Percentiles rank a stretch among this genome's conserved stretches.
These are phyloP conservation scores for Scytalidium lignicola DNA, from an alignment of 2,329 filamentous ascomycete genomes.

Conservation along the genomic window DNA sequence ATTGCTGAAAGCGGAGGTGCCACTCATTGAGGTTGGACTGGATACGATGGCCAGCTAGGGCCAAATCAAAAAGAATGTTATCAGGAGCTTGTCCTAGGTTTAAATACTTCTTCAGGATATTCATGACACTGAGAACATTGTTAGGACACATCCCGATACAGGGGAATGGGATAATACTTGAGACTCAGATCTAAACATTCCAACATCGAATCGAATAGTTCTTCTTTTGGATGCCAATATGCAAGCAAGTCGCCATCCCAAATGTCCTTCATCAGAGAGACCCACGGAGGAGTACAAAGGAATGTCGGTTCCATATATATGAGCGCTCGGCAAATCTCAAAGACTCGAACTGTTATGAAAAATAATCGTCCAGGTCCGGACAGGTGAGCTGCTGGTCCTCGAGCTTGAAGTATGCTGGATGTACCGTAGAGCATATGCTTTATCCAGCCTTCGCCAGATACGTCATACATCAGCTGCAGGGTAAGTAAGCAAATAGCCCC, in stretches of 20 bases:
- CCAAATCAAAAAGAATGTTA: constrained; percentile 4
- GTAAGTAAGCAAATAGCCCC: background rate
- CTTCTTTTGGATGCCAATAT: constrained; percentile 18
- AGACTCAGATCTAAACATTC: constrained; percentile 8
- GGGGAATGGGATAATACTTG: constrained; percentile 4
- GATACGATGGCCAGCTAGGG: constrained; percentile 7
- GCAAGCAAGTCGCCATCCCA: constrained; percentile 1
- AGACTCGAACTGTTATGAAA: constrained; percentile 16
- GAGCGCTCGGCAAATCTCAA: constrained; percentile 18
- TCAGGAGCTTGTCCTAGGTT: background rate
- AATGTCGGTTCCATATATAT: constrained; percentile 16
- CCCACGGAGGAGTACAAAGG: constrained; percentile 10
- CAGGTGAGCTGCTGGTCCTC: constrained; percentile 10
- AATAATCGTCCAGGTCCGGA: constrained; percentile 13
- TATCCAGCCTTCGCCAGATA: constrained; percentile 16
- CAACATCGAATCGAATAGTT: constrained; percentile 16
- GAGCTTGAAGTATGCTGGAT: constrained; percentile 18
- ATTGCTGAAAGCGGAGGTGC: constrained; percentile 2
- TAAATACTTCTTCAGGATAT: background rate
- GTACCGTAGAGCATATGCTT: constrained; percentile 21
- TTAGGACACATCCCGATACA: background rate
- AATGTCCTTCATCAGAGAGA: constrained; percentile 8
- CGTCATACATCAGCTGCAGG: constrained; percentile 16
- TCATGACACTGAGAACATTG: background rate
- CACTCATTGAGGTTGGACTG: constrained; percentile 9